These are phyloP conservation scores for Adenanthera pavonina DNA, from an alignment of 306 rosid species.

Conservation along the genomic window DNA sequence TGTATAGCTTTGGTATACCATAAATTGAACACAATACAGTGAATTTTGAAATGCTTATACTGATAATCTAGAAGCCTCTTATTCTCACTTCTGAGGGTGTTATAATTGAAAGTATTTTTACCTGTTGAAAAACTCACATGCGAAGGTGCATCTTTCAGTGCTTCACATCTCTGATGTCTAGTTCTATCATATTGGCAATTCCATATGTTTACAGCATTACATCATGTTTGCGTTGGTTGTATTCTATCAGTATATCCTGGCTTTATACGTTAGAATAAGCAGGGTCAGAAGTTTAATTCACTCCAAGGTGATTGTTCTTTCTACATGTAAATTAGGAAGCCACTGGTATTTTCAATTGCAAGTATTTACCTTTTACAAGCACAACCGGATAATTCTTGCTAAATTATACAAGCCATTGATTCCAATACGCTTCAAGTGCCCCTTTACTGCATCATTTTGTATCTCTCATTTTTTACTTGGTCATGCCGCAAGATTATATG, in stretches of 20 bases:
- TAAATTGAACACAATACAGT: not conserved
- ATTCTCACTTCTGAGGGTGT: not conserved
- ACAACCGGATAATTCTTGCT: not conserved
- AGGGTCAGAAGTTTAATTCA: not conserved
- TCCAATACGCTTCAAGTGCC: not conserved
- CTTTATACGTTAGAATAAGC: not conserved
- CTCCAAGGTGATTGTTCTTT: not conserved
- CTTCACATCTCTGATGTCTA: not conserved
- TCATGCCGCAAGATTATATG: slow-evolving; percentile 20
- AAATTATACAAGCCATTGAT: not conserved
- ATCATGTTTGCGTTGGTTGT: not conserved
- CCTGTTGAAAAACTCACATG: not conserved
- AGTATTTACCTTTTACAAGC: not conserved
- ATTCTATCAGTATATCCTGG: not conserved
- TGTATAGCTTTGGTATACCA: not conserved
- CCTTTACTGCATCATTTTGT: not conserved
- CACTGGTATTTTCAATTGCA: not conserved
- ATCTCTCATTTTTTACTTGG: slow-evolving; percentile 4
- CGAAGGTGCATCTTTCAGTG: not conserved
- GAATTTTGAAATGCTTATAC: not conserved
- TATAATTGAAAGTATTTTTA: not conserved
- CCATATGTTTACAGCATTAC: slow-evolving; percentile 6
- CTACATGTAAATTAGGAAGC: slow-evolving; percentile 3
- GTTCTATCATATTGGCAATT: not conserved
- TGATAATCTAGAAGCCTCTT: not conserved